Base-by-base conservation (phyloP, 2,329 filamentous ascomycete genomes). In the Fusarium oligoseptatum region DNA sequence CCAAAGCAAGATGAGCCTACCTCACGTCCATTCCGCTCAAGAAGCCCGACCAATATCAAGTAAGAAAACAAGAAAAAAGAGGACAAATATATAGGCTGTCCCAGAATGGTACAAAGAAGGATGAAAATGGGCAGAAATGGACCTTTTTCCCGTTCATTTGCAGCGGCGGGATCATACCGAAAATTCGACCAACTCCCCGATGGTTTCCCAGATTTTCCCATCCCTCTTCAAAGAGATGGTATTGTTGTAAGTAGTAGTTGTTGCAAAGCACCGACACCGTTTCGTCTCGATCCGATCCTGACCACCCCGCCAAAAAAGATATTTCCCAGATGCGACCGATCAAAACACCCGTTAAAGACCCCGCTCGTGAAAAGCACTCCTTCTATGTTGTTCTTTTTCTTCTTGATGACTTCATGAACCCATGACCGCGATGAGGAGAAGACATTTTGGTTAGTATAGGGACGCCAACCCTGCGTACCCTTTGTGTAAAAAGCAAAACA, bases 361-460 rank as follows among this genome's bases (percentile, higher is more conserved):
- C 79, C 81, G 73, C 76, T 80, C 79, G 72, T 77, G 77, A 77
- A 79, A 80, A 78, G 76, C 78, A 80, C 77, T 75, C 78, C 77
- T 75, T 79, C 89, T 88, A 87, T 86, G 76, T 87, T 86, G 82
- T 84, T 84, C 79, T 80, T 80, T 81, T 81, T 80, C 70, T 58
- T 79, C 76, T 81, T 83, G 81, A 82, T 83, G 81, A 84, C 86
- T 86, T 88, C 82, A 78, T 87, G 75, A 81, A 85, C 86, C 83
- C 87, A 77, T 78, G 58, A 75, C 77, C 78, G 72, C 71, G 68
- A 79, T 75, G 77, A 78, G 71, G 75, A 76, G 76, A 80, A 80
- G 79, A 78, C 78, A 79, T 79, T 81, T 81, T 80, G 76, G 73
- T 79, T 71, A 67, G 68, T 71, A 68, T 70, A 61, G 74, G 45